Base-by-base conservation (phyloP, 169 alveolate species). In the Plasmodium cynomolgi region DNA sequence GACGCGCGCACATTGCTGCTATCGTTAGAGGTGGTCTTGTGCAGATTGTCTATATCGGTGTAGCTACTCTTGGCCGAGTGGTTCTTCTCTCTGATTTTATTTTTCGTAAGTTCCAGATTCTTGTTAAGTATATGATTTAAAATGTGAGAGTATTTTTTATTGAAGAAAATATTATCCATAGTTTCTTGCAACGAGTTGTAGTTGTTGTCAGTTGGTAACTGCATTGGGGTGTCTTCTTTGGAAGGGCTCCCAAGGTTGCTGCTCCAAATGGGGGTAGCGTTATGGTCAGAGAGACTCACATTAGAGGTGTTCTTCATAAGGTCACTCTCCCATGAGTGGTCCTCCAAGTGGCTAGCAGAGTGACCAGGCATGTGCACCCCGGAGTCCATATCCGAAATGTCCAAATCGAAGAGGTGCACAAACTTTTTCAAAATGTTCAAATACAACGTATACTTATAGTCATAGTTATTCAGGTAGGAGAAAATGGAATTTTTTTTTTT, bases 401-500 rank as follows among this genome's bases (percentile, higher is more conserved):
- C 74, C 39, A 88, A 79, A 79, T 88, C 74, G 82, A 88, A 88
- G 6, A 88, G 72, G 31, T 79, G 72, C 29, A 84, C 37, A 11
- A 79, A 88, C 71, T 88, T 88, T 39, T 88, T 56, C 81, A 88
- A 73, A 56, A 88, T 88, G 74, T 73, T 73, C 31, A 88, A n/a
- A 79, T 79, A 88, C 26, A 88, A 39, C 5, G 81, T 56, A 79
- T 8, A 62, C 81, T 88, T 88, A 77, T 88, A 68, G 44, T 88
- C 88, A 73, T 34, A 79, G 50, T 79, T 88, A 41, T 88, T 88
- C n/a, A 88, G 33, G 44, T 79, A 79, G n/a, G 74, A 79, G 44
- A 88, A 88, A 79, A 88, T 50, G 0, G 88, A 88, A 88, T 88
- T 88, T 88, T 88, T 79, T 88, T 88, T 88, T 77, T 86, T 56